Percentiles rank a stretch among this genome's conserved stretches.
Evolutionary conservation across 768 basidiomycete species (phyloP).

Genomic region (Xerocomellus dryophilus): DNA sequence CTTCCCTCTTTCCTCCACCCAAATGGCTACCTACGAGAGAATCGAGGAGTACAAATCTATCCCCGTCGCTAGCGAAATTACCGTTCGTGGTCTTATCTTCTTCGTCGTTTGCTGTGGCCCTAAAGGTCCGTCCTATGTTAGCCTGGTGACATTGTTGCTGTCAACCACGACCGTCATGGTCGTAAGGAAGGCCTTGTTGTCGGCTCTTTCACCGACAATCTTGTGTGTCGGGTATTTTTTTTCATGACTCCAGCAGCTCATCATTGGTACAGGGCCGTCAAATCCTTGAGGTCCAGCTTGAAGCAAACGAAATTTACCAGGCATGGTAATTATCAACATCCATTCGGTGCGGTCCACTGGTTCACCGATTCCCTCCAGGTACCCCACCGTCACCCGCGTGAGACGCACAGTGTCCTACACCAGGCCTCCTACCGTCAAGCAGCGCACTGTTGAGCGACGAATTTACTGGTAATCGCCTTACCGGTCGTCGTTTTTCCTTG

Average conservation of each 20-base stretch:
- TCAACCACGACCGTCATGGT: constrained; percentile 60
- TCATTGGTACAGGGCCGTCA: constrained; percentile 61
- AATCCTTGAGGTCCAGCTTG: constrained; percentile 79
- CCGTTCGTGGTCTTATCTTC: constrained; percentile 19
- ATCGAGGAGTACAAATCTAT: constrained; percentile 29
- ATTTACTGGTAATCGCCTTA: constrained; percentile 61
- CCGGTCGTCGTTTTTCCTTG: not conserved
- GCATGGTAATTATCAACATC: constrained; percentile 48
- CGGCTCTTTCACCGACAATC: constrained; percentile 67
- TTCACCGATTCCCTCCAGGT: constrained; percentile 41
- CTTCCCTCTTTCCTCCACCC: constrained; percentile 17
- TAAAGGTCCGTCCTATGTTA: constrained; percentile 25
- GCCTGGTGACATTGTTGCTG: constrained; percentile 81
- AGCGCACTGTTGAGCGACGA: constrained; percentile 66
- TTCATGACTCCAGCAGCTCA: not conserved
- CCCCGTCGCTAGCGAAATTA: constrained; percentile 36
- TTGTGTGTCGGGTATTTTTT: constrained; percentile 43
- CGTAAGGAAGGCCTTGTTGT: constrained; percentile 78
- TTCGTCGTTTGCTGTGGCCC: not conserved
- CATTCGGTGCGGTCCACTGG: not conserved
- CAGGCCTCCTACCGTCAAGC: constrained; percentile 43
- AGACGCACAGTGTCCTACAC: constrained; percentile 66
- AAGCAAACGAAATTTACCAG: constrained; percentile 62
- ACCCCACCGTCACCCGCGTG: constrained; percentile 77
- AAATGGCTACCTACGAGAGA: constrained; percentile 40